phyloP scores from a whole-genome alignment of 768 basidiomycete species.

The Suillus clintonianus region DNA sequence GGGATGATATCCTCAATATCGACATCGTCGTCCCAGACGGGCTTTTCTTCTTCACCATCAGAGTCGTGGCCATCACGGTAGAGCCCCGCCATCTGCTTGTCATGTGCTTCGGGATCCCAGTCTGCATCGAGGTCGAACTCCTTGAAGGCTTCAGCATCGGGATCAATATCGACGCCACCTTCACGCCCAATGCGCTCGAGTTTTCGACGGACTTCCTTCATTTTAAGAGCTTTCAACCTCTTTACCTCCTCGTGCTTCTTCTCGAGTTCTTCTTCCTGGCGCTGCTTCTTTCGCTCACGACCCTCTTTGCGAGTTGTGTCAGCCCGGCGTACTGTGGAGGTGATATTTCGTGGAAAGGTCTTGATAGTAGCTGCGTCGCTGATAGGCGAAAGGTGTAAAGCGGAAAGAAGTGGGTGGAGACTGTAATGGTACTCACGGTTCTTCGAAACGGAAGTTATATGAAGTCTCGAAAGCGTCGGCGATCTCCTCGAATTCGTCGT shows the following conservation, averaged over 20 bases:
- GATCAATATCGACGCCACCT: conserved; percentile 53
- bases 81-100: conserved; percentile 76
- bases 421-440: conserved; percentile 62
- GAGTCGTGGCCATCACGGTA: conserved; percentile 58
- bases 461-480: conserved; percentile 92
- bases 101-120: conserved; percentile 88
- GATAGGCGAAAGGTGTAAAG: conserved; percentile 3
- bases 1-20: conserved; percentile 68
- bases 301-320: conserved; percentile 83
- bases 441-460: conserved; percentile 98
- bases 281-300: conserved; percentile 72
- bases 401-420: not conserved
- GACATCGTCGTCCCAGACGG: conserved; percentile 90
- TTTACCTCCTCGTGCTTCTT: conserved; percentile 70
- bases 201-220: conserved; percentile 76
- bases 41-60: conserved; percentile 59
- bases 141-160: conserved; percentile 46
- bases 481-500: conserved; percentile 86
- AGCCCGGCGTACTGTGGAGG: conserved; percentile 64
- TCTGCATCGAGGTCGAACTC: conserved; percentile 88
- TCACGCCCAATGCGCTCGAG: conserved; percentile 72
- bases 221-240: conserved; percentile 80
- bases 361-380: conserved; percentile 68
- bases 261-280: conserved; percentile 55
- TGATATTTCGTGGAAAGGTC: conserved; percentile 75